Evolutionary conservation across 352 stramenopile species (phyloP), one percentile per base, ranked within the genome.

Genomic region (Phytophthora sojae): DNA sequence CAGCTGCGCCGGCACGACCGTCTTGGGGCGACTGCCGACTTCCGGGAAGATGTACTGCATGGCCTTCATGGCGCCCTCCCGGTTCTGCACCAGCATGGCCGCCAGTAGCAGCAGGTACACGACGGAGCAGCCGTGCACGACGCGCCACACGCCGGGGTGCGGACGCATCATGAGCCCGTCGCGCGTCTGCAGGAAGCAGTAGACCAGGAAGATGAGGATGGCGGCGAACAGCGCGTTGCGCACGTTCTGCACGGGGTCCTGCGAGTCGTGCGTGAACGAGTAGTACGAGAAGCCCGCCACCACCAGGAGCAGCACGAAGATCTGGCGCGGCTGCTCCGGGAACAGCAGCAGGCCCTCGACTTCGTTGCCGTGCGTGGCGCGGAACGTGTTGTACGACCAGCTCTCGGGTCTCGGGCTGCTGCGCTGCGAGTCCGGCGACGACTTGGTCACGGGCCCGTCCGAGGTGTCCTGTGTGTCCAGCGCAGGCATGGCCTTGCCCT

Each of bases 181-280:
- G 30, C 86, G 76, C 12, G 87, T 93, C 57, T 96, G 88, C 58
- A 96, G 53, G 63, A 96, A 96, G 71, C 88, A 96, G 72, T 96
- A 96, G 39, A 93, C 83, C 8, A 96, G 76, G 58, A 96, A 96
- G 58, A 94, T 85, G 14, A 93, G 64, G 57, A 88, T 77, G n/a
- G 77, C 84, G n/a, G 88, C 76, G 44, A 77, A 84, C 29, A 93
- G 45, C 3, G 79, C 88, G 23, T 73, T 91, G 51, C 87, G 85
- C 23, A 93, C 81, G 56, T 93, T 93, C 57, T 89, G 71, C 14
- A 71, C 75, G 15, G 81, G n/a, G 57, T 94, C 82, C 64, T 87
- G 65, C 42, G 86, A 89, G 49, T 96, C 84, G 75, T 92, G 84
- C 42, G 85, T 93, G 77, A 93, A 94, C 57, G 89, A 93, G 57